Conservation (phyloP, 108 stramenopile species). For the Conticribra weissflogii region DNA sequence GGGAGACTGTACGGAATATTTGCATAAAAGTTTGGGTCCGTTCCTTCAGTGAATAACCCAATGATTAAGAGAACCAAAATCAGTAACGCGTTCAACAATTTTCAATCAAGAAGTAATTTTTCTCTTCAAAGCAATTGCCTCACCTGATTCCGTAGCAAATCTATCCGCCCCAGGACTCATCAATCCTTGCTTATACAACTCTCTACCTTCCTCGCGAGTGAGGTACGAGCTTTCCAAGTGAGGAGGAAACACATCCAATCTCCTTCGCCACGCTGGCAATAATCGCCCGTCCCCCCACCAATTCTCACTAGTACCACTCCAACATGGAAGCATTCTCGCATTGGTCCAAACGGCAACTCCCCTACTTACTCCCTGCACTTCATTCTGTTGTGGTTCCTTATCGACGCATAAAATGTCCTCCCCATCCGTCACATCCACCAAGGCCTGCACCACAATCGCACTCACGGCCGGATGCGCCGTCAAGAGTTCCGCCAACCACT, state of each 20-base stretch:
- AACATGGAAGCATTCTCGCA: constrained; percentile 75
- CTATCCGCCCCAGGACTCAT: constrained; percentile 30
- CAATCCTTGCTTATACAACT: constrained; percentile 59
- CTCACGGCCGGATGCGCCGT: constrained; percentile 81
- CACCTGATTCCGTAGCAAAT: constrained; percentile 65
- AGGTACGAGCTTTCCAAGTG: constrained; percentile 79
- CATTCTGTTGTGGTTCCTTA: not conserved
- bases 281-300: constrained; percentile 38
- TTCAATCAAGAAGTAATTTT: no score
- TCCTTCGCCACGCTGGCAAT: constrained; percentile 55
- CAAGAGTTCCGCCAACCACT: constrained; percentile 81
- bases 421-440: constrained; percentile 72
- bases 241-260: constrained; percentile 76
- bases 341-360: constrained; percentile 77
- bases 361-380: constrained; percentile 6
- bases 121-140: not conserved
- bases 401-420: constrained; percentile 56
- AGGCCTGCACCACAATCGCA: constrained; percentile 78
- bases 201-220: constrained; percentile 75
- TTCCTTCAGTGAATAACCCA: constrained; percentile 34
- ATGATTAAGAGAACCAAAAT: constrained; percentile 9
- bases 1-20: constrained; percentile 73
- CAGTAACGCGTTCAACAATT: no score
- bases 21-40: constrained; percentile 74
- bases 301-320: constrained; percentile 54